Percentiles rank a stretch among this genome's conserved stretches.
phyloP scores from a whole-genome alignment of 768 basidiomycete genomes.

The Boletus huronensis region DNA sequence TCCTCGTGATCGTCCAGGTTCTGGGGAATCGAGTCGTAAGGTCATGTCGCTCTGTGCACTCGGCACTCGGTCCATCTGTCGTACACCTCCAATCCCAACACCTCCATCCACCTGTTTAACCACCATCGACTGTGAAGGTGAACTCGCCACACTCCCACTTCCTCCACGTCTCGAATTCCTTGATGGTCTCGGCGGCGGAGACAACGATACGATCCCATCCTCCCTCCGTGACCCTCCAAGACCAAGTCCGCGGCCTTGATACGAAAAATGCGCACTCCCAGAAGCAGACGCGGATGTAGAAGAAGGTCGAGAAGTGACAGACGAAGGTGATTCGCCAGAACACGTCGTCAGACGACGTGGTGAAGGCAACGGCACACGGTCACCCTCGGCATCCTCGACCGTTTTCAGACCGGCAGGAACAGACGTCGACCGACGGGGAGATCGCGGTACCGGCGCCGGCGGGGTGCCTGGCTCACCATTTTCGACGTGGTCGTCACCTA shows the following conservation, averaged over 20 bases:
- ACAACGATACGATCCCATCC: conserved; percentile 23
- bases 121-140: conserved; percentile 7
- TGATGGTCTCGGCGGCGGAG: conserved; percentile 28
- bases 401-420: conserved; percentile 12
- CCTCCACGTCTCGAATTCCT: conserved; percentile 16
- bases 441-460: neutral
- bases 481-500: conserved; percentile 29
- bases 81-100: neutral
- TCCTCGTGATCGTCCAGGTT: conserved; percentile 2
- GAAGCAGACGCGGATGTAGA: conserved; percentile 32
- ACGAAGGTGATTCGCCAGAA: conserved; percentile 21
- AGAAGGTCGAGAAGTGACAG: conserved; percentile 43
- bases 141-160: conserved; percentile 1
- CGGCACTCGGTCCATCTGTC: conserved; percentile 21
- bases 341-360: conserved; percentile 9
- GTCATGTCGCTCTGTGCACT: conserved; percentile 33
- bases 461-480: neutral
- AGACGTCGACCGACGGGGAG: conserved; percentile 19
- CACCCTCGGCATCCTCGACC: conserved; percentile 8
- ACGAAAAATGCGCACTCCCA: conserved; percentile 42
- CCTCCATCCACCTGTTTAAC: neutral
- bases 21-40: conserved; percentile 14
- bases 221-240: conserved; percentile 6
- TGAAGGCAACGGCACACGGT: conserved; percentile 4
- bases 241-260: conserved; percentile 8